Base-by-base conservation (phyloP, 495 filamentous ascomycete species). In the Clohesyomyces aquaticus region DNA sequence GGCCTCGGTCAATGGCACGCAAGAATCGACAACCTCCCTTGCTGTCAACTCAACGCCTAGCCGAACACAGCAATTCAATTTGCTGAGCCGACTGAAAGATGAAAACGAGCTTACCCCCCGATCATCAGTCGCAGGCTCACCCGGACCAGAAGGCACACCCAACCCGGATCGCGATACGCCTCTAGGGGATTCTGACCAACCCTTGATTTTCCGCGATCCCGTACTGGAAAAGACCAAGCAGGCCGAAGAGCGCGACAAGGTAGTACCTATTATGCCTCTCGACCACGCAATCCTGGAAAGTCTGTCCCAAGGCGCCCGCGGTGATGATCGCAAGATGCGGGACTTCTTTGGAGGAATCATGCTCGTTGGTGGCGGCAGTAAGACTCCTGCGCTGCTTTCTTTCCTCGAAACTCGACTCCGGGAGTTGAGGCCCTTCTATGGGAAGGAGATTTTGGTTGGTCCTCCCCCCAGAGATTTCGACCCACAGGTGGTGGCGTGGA, bases 261-360 rank as follows among this genome's bases (percentile, higher is more conserved):
- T 92, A 10, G 80, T 97, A 1, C 93, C 95, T 0, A 73, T 90
- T 0, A 88, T 87, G 58, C 84, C 94, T 1, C 84, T 98, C 28
- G 94, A 98, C 77, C 83, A 83, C 26, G 94, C 95, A 10, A 95
- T 98, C 69, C 79, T 96, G 50, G 90, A 89, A 21, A 88, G 85
- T 25, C 94, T 98, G 71, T 82, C 87, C 16, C 90, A 97, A 72
- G 94, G 91, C 6, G 87, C 91, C 23, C 88, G 88, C 59, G 87
- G 85, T 35, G 93, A 97, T 69, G 95, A 98, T 55, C 92, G 92
- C 75, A 95, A 94, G 74, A 85, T 93, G 64, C 84, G 89, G 19
- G 95, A 98, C 69, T 91, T 95, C 76, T 80, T 96, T 26, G 91
- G 91, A 22, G 89, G 90, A 38, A 96, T 98, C 78, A 97, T 98